phyloP scores from a whole-genome alignment of 305 asterid species.

The Galium porrigens region DNA sequence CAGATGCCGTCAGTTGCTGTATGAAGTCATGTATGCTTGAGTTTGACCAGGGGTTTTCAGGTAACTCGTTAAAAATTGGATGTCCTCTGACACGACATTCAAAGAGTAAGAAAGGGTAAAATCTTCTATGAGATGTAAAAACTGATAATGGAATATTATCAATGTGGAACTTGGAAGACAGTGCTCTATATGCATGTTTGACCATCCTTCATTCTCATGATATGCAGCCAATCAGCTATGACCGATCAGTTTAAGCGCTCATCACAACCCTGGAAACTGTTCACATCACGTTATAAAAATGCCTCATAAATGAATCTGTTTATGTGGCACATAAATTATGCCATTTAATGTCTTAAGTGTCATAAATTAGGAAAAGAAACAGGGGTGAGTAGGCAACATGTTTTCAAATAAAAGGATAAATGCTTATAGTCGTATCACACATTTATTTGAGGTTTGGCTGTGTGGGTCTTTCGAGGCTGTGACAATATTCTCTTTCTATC shows the following conservation, averaged over 20 bases:
- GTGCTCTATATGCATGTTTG: not conserved
- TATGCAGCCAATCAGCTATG: not conserved
- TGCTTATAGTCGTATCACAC: not conserved
- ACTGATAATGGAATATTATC: not conserved
- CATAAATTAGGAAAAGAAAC: not conserved
- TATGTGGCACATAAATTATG: not conserved
- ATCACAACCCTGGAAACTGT: not conserved
- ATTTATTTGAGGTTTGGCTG: not conserved
- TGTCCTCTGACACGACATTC: not conserved
- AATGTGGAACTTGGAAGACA: not conserved
- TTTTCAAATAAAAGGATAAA: not conserved
- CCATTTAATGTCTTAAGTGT: not conserved
- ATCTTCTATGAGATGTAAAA: not conserved
- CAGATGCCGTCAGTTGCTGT: slow-evolving; percentile 36
- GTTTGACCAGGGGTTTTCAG: slow-evolving; percentile 45
- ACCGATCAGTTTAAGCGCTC: not conserved
- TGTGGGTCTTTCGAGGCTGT: not conserved
- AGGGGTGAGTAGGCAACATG: not conserved
- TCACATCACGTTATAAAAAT: not conserved
- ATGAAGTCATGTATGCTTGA: slow-evolving; percentile 26
- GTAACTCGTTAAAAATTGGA: slow-evolving; percentile 16
- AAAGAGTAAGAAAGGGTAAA: not conserved
- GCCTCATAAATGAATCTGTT: not conserved
- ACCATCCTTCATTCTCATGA: not conserved
- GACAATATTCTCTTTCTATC: not conserved